These are phyloP conservation scores for Pyricularia grisea DNA, from an alignment of 2,329 filamentous ascomycete species.

Conservation along the genomic window DNA sequence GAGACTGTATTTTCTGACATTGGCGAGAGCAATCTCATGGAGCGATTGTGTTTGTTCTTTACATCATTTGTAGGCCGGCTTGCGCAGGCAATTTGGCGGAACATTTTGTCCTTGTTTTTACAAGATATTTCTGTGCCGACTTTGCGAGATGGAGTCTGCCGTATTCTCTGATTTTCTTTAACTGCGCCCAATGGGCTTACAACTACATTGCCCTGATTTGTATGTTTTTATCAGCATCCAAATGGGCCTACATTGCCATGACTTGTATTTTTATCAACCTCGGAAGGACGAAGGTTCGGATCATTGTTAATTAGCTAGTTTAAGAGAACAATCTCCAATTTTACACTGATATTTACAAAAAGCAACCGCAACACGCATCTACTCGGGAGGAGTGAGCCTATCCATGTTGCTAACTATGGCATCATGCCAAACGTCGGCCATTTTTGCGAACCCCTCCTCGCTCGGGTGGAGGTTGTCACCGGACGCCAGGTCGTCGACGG, in stretches of 20 bases:
- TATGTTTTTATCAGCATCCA: background rate
- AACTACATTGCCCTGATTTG: background rate
- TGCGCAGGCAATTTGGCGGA: no score
- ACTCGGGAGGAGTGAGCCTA: background rate
- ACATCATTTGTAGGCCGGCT: background rate
- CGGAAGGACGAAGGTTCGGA: background rate
- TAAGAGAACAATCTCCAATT: background rate
- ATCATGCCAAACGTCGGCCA: slow-evolving; percentile 3
- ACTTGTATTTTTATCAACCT: background rate
- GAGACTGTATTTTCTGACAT: background rate
- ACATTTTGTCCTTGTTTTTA: background rate
- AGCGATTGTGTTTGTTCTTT: background rate
- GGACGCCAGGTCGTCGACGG: slow-evolving; percentile 4
- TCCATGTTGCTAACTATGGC: background rate
- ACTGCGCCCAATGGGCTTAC: background rate
- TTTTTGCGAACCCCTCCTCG: slow-evolving; percentile 2
- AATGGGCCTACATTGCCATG: background rate
- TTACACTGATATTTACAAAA: background rate
- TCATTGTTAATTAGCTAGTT: background rate
- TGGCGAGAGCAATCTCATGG: background rate
- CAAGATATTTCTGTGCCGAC: background rate
- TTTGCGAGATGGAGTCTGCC: background rate
- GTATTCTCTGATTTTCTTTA: background rate
- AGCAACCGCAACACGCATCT: background rate
- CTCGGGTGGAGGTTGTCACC: slow-evolving; percentile 4